Base-by-base conservation (phyloP, 768 basidiomycete genomes). In the Ephemerocybe angulata region DNA sequence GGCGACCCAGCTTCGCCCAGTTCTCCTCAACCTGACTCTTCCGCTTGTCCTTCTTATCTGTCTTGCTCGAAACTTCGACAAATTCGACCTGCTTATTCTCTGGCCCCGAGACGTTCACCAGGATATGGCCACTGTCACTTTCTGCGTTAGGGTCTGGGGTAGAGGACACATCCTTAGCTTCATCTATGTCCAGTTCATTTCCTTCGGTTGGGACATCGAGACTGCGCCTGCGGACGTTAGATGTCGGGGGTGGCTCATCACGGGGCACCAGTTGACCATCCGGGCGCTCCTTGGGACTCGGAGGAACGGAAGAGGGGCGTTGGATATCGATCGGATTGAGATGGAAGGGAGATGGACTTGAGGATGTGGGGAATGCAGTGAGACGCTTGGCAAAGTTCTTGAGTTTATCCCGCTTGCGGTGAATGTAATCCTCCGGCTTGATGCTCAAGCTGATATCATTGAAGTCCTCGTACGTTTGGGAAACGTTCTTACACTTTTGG, bases 381-480 rank as follows among this genome's bases (percentile, higher is more conserved):
- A 90, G 72, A 60, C 79, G 81, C 62, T 83, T 85, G 17, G 89
- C 90, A 44, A 94, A 72, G 47, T 82, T 84, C 68, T 83, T 87
- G 57, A 96, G 70, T 44, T 80, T 80, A 68, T 94, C 88, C 33
- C 91, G 83, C 69, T 86, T 96, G 50, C 87, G 78, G 53, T 81
- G 82, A 74, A 38, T 48, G 50, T 89, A 89, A 60, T 92, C 88
- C 58, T 93, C 90, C 1, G 86, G 81, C 66, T 87, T 90, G 68
- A 95, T 87, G 68, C 88, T 89, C 30, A 98, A 74, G 50, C 91
- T 93, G 62, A 98, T 86, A 69, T 97, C 95, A 67, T 89, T 87
- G 69, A 97, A 98, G 65, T 93, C 92, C 69, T 98, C 95, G 65
- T 90, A 88, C 4, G 89, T 91, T 60, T 93, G 86, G 2, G 93